These are phyloP conservation scores for Colletotrichum nymphaeae DNA, from an alignment of 2,329 filamentous ascomycete genomes.

Conservation along the genomic window DNA sequence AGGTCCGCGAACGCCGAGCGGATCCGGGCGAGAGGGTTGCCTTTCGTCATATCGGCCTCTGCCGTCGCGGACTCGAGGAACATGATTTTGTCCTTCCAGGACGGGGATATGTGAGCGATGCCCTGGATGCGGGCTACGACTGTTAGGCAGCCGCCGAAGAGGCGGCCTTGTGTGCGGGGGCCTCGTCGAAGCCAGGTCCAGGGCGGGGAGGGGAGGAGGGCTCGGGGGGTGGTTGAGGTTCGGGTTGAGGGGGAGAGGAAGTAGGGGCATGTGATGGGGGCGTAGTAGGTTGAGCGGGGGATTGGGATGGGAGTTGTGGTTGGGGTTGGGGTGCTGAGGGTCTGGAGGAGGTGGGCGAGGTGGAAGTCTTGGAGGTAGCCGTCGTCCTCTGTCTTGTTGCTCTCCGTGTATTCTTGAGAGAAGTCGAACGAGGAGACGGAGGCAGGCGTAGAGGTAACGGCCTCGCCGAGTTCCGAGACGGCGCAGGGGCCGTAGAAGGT, in stretches of 20 bases:
- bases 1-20: slow-evolving; percentile 52
- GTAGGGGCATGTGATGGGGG: slow-evolving; percentile 39
- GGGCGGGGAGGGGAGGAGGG: slow-evolving; percentile 41
- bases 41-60: slow-evolving; percentile 40
- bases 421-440: slow-evolving; percentile 13
- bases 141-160: slow-evolving; percentile 55
- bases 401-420: background rate
- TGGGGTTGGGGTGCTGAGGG: slow-evolving; percentile 38
- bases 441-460: slow-evolving; percentile 22
- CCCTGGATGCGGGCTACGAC: slow-evolving; percentile 52
- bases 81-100: slow-evolving; percentile 51
- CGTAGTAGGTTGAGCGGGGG: slow-evolving; percentile 45
- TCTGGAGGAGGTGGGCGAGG: slow-evolving; percentile 46
- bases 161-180: slow-evolving; percentile 52
- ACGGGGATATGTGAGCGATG: slow-evolving; percentile 45
- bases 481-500: slow-evolving; percentile 56
- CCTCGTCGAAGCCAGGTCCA: slow-evolving; percentile 53
- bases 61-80: slow-evolving; percentile 54
- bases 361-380: slow-evolving; percentile 45
- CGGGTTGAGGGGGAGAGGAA: slow-evolving; percentile 38
- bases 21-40: slow-evolving; percentile 44
- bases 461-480: slow-evolving; percentile 52
- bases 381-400: slow-evolving; percentile 34
- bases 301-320: slow-evolving; percentile 47
- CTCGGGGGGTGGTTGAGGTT: slow-evolving; percentile 38